Percentiles rank a stretch among this genome's conserved stretches.
These are phyloP conservation scores for Apostasia ramifera DNA, from an alignment of 106 monocot genomes.

Conservation along the genomic window DNA sequence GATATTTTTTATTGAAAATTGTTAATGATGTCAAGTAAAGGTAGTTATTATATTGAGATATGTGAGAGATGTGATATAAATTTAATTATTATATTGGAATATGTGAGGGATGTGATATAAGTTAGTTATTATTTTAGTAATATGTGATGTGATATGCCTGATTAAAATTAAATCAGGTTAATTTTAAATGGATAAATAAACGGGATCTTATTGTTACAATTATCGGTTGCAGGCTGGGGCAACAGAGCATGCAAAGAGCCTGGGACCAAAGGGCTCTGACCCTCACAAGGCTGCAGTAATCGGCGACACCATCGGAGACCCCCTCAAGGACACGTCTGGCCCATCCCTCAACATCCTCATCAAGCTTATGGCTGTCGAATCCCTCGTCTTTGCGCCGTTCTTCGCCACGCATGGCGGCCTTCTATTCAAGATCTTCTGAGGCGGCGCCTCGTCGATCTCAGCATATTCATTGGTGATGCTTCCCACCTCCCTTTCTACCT, in stretches of 20 bases:
- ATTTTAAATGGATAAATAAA: no score
- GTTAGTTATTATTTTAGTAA: no score
- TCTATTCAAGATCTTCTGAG: constrained; percentile 68
- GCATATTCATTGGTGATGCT: not conserved
- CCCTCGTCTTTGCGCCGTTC: constrained; percentile 93
- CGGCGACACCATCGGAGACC: constrained; percentile 93
- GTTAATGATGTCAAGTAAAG: no score
- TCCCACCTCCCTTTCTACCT: not conserved
- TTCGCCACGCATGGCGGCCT: constrained; percentile 84
- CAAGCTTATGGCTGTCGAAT: constrained; percentile 97
- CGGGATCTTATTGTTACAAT: no score
- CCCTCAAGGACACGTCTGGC: constrained; percentile 94
- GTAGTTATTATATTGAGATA: no score
- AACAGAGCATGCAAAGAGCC: constrained; percentile 65
- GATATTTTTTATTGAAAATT: no score
- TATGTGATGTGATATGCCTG: no score
- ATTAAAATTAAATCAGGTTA: no score
- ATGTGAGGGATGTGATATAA: no score
- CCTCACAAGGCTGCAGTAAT: constrained; percentile 91
- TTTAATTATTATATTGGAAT: no score
- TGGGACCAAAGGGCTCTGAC: constrained; percentile 90
- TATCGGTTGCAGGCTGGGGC: constrained; percentile 58
- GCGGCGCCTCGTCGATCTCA: not conserved
- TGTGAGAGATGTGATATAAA: no score
- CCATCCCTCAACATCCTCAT: constrained; percentile 96